These are phyloP conservation scores for Phylloporus rhodoxanthus DNA, from an alignment of 768 basidiomycete species.

Conservation along the genomic window DNA sequence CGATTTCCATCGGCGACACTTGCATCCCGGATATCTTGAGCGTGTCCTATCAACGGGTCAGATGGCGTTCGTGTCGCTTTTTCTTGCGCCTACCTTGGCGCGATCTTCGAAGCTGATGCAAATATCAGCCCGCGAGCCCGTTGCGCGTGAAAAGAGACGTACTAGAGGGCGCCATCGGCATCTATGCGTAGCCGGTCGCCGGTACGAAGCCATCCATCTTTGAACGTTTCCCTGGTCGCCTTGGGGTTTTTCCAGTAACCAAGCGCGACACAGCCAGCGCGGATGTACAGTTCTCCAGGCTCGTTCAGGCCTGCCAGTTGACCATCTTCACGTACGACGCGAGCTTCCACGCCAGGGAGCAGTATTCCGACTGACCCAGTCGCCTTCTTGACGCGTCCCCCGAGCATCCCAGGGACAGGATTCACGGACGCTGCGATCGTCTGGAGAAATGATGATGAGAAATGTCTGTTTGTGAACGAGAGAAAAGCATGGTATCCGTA, in stretches of 20 bases:
- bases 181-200: conserved; percentile 67
- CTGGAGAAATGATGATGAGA: conserved; percentile 27
- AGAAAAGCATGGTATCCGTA: no score
- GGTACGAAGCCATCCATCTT: conserved; percentile 66
- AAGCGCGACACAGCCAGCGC: conserved; percentile 47
- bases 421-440: conserved; percentile 29
- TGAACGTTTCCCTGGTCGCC: conserved; percentile 36
- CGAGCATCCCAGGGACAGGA: conserved; percentile 43
- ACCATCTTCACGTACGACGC: conserved; percentile 56
- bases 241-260: conserved; percentile 69
- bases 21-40: conserved; percentile 76
- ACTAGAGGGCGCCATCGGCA: conserved; percentile 62
- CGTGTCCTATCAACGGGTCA: conserved; percentile 48
- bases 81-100: conserved; percentile 46
- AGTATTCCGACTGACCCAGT: conserved; percentile 53
- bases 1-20: conserved; percentile 80
- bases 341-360: conserved; percentile 57
- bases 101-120: conserved; percentile 62
- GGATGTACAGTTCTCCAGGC: conserved; percentile 61
- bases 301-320: conserved; percentile 49
- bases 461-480: no score
- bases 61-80: not conserved
- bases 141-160: conserved; percentile 17
- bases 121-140: not conserved
- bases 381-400: conserved; percentile 36